Conservation (phyloP, 257 asterid genomes). For the Nicotiana benthamiana region DNA sequence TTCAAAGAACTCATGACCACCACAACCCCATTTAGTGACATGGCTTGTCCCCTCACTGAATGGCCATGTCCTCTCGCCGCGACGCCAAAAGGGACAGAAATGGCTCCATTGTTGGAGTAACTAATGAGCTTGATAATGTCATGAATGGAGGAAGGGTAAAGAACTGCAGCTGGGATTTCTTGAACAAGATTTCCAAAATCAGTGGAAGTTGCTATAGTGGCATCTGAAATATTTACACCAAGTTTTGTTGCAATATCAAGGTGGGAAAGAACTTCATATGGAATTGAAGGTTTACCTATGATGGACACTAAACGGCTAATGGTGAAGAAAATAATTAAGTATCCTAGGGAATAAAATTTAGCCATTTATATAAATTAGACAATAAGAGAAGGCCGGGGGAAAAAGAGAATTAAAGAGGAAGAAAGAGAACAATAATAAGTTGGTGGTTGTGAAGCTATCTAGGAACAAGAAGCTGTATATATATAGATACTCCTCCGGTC, state of each 20-base stretch:
- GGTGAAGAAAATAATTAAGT: neutral
- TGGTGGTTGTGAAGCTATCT: too few species aligned
- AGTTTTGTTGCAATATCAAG: neutral
- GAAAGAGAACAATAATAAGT: too few species aligned
- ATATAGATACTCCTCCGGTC: too few species aligned
- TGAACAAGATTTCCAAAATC: conserved; percentile 8
- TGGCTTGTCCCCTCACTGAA: conserved; percentile 16
- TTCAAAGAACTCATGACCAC: conserved; percentile 42
- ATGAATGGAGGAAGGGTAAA: conserved; percentile 5
- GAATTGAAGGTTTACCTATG: neutral
- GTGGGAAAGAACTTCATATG: neutral
- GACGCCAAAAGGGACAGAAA: neutral
- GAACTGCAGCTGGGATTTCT: conserved; percentile 11
- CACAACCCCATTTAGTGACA: conserved; percentile 29
- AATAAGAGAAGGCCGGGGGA: neutral
- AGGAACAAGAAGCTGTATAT: too few species aligned
- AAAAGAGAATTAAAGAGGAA: neutral
- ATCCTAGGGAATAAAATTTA: neutral
- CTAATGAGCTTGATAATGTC: conserved; percentile 6
- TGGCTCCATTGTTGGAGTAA: neutral
- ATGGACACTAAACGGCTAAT: neutral
- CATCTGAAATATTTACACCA: neutral
- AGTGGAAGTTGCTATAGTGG: conserved; percentile 1
- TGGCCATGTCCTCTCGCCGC: conserved; percentile 18
- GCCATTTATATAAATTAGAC: neutral